A percentile compares a stretch with the other conserved stretches of the same genome.
Conservation (phyloP, 2,329 filamentous ascomycete genomes). For the Whalleya microplaca region DNA sequence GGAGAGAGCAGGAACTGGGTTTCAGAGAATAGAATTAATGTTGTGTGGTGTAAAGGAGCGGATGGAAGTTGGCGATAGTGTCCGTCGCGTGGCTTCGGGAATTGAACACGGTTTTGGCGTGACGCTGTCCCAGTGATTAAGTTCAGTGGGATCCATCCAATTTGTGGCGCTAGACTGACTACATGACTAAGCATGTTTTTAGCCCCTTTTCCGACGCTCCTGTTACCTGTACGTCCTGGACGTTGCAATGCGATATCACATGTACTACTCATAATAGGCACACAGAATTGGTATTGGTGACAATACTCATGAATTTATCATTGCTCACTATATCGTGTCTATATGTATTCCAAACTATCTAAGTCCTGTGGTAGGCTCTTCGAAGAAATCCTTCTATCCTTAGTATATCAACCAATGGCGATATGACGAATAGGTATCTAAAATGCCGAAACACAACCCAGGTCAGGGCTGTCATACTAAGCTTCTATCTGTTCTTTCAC, state of each 20-base stretch:
- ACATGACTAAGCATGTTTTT: neutral
- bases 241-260: neutral
- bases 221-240: neutral
- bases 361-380: too few relatives aligned
- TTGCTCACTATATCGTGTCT: neutral
- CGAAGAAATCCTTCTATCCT: too few relatives aligned
- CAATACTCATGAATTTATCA: neutral
- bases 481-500: too few relatives aligned
- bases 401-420: too few relatives aligned
- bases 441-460: too few relatives aligned
- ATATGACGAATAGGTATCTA: too few relatives aligned
- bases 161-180: neutral
- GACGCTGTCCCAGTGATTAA: neutral
- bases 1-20: slow-evolving; percentile 8
- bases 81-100: slow-evolving; percentile 18
- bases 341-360: neutral
- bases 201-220: neutral
- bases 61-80: slow-evolving; percentile 31
- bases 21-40: slow-evolving; percentile 1
- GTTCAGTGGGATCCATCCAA: neutral
- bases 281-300: neutral
- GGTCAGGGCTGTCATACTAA: too few relatives aligned
- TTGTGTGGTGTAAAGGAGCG: slow-evolving; percentile 30
- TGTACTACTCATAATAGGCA: neutral
- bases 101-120: slow-evolving; percentile 31